A percentile compares a stretch with the other conserved stretches of the same genome.
phyloP scores from a whole-genome alignment of 148 eudicot genomes.

The Nyssa sinensis region DNA sequence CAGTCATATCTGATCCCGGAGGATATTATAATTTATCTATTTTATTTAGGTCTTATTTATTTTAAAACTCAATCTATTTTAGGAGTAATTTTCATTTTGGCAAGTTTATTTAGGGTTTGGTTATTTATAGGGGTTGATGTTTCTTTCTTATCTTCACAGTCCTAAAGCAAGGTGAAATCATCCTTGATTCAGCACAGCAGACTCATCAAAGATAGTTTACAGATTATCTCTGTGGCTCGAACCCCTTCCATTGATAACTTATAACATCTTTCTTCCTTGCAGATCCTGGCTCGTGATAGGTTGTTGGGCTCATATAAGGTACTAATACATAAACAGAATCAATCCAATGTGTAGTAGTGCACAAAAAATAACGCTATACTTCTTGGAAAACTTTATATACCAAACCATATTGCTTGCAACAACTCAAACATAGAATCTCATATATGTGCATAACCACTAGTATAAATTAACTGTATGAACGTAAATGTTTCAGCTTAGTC shows the following conservation, averaged over 20 bases:
- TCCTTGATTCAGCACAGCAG: neutral
- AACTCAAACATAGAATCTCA: neutral
- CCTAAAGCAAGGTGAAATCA: too few species aligned
- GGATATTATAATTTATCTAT: too few species aligned
- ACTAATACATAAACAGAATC: constrained; percentile 4
- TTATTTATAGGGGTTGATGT: too few species aligned
- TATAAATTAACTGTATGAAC: neutral
- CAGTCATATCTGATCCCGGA: too few species aligned
- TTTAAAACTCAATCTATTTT: too few species aligned
- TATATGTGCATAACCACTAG: neutral
- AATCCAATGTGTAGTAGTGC: neutral
- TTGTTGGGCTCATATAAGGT: constrained; percentile 95
- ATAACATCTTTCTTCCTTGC: constrained; percentile 15
- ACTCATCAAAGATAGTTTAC: neutral
- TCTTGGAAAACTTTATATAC: neutral
- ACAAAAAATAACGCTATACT: neutral
- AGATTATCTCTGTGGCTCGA: neutral
- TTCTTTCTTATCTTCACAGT: too few species aligned
- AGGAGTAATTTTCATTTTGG: too few species aligned
- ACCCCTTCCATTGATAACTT: neutral
- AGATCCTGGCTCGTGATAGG: constrained; percentile 96
- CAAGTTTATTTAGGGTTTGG: too few species aligned
- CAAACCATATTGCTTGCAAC: neutral
- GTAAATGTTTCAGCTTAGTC: neutral
- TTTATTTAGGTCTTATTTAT: too few species aligned